A percentile compares a stretch with the other conserved stretches of the same genome.
Conservation (phyloP, 208 protist species). For the Trypanosoma mega region DNA sequence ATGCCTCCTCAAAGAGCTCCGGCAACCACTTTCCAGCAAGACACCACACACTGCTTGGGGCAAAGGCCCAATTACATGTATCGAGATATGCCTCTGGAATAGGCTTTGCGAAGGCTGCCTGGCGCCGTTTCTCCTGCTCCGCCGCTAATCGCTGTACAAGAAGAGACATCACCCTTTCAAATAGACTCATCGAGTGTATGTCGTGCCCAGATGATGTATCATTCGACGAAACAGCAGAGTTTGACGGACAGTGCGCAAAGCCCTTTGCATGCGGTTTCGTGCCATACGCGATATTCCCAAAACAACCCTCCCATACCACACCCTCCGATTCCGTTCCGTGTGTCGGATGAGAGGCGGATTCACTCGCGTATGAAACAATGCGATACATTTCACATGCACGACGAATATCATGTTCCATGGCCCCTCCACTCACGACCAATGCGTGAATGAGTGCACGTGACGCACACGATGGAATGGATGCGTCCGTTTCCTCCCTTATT, state of each 20-base stretch:
- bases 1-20: slow-evolving; percentile 49
- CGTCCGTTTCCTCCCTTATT: neutral
- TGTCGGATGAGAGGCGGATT: slow-evolving; percentile 16
- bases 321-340: neutral
- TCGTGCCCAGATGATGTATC: neutral
- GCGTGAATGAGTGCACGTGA: slow-evolving; percentile 35
- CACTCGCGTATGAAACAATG: slow-evolving; percentile 41
- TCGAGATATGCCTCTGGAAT: slow-evolving; percentile 31
- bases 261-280: neutral
- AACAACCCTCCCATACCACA: slow-evolving; percentile 16
- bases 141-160: slow-evolving; percentile 39
- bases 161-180: slow-evolving; percentile 54
- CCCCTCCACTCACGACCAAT: slow-evolving; percentile 83
- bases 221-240: neutral
- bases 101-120: slow-evolving; percentile 7
- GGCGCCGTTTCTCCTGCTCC: slow-evolving; percentile 32
- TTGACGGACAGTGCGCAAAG: neutral
- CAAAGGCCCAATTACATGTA: slow-evolving; percentile 61
- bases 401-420: slow-evolving; percentile 87
- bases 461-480: neutral
- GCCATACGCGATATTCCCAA: slow-evolving; percentile 71
- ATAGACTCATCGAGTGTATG: slow-evolving; percentile 24
- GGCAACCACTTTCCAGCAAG: slow-evolving; percentile 68
- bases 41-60: slow-evolving; percentile 77
- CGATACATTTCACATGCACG: slow-evolving; percentile 62